A percentile compares a stretch with the other conserved stretches of the same genome.
Evolutionary conservation across 495 filamentous ascomycete species (phyloP).

Genomic region (Oidiodendron maius): DNA sequence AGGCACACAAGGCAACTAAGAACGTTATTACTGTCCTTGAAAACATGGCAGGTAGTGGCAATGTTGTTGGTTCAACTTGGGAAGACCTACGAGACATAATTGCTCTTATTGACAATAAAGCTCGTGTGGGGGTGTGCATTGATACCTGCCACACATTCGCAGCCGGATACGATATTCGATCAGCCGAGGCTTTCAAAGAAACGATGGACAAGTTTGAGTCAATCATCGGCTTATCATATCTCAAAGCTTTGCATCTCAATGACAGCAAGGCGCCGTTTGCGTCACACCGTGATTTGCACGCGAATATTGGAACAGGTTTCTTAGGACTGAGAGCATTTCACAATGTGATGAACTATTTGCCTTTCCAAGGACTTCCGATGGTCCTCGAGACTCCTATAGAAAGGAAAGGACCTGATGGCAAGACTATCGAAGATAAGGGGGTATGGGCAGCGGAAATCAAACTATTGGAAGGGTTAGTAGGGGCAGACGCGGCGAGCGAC

Average conservation of each 20-base stretch:
- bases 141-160: slow-evolving; percentile 96
- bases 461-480: slow-evolving; percentile 81
- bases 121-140: slow-evolving; percentile 88
- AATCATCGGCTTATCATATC: slow-evolving; percentile 72
- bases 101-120: slow-evolving; percentile 67
- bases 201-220: slow-evolving; percentile 72
- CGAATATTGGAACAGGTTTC: slow-evolving; percentile 92
- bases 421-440: slow-evolving; percentile 60
- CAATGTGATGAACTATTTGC: slow-evolving; percentile 77
- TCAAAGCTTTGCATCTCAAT: slow-evolving; percentile 85
- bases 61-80: slow-evolving; percentile 79
- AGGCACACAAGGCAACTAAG: slow-evolving; percentile 66
- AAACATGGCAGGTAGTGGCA: slow-evolving; percentile 89
- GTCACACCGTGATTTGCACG: slow-evolving; percentile 78
- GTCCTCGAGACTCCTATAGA: slow-evolving; percentile 93
- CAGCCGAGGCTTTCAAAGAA: slow-evolving; percentile 62
- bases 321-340: slow-evolving; percentile 85
- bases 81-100: slow-evolving; percentile 85
- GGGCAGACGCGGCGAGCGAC: slow-evolving; percentile 63
- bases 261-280: slow-evolving; percentile 84
- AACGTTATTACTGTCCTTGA: slow-evolving; percentile 80
- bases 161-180: slow-evolving; percentile 84
- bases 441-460: slow-evolving; percentile 87
- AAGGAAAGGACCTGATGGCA: slow-evolving; percentile 45
- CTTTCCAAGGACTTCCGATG: slow-evolving; percentile 78